Evolutionary conservation across 1,284 basidiomycete genomes (phyloP).

Genomic region (Earliella scabrosa): DNA sequence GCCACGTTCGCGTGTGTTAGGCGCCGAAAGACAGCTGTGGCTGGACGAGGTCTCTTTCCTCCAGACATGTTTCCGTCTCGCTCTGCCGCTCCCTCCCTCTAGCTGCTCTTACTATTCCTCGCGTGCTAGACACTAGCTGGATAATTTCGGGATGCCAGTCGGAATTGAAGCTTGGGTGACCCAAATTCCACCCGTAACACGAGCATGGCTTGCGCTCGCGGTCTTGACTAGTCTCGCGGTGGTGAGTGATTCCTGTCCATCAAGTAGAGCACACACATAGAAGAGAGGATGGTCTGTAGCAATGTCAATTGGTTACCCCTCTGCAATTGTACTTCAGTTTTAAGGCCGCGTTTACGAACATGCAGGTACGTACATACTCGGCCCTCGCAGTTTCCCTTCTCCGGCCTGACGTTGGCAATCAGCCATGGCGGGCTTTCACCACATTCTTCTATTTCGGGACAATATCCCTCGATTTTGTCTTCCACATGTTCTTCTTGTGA

Average conservation of each 20-base stretch:
- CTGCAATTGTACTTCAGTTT: constrained; percentile 93
- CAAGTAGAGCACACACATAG: neutral
- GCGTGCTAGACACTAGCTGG: too few relatives aligned
- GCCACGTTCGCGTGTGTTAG: constrained; percentile 17
- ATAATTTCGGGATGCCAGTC: constrained; percentile 82
- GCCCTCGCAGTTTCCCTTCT: neutral
- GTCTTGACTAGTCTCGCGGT: constrained; percentile 84
- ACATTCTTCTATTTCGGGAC: constrained; percentile 97
- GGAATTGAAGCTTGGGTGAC: constrained; percentile 84
- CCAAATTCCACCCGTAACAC: constrained; percentile 89
- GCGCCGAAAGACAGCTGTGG: neutral
- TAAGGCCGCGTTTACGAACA: constrained; percentile 80
- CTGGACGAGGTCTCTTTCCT: neutral
- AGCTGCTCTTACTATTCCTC: too few relatives aligned
- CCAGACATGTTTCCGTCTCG: neutral
- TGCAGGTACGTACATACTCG: constrained; percentile 59
- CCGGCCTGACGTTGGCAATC: neutral
- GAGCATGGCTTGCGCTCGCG: constrained; percentile 80
- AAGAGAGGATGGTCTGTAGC: constrained; percentile 50
- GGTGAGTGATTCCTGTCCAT: constrained; percentile 50
- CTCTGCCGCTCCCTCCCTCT: neutral
- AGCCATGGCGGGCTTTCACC: constrained; percentile 90
- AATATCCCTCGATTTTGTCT: constrained; percentile 92
- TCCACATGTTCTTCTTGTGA: constrained; percentile 98
- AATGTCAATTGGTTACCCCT: constrained; percentile 89